Conservation (phyloP, 306 rosid genomes). For the Cucurbita ficifolia region DNA sequence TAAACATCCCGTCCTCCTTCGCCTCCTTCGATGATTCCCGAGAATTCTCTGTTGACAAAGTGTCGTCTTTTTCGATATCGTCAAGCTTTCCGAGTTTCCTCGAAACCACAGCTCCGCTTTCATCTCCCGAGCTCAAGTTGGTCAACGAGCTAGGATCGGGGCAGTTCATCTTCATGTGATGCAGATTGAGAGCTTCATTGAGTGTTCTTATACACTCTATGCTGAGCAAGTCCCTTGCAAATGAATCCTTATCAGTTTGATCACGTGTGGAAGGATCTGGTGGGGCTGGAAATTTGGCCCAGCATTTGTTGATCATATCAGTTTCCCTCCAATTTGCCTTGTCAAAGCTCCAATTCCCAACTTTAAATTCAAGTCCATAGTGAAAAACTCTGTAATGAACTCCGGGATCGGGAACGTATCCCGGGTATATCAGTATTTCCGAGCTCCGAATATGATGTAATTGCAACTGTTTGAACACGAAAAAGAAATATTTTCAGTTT, state of each 20-base stretch:
- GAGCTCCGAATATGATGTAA: slow-evolving; percentile 42
- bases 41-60: slow-evolving; percentile 12
- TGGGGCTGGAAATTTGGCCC: slow-evolving; percentile 80
- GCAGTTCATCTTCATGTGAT: slow-evolving; percentile 57
- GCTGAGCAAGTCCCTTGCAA: slow-evolving; percentile 62
- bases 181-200: slow-evolving; percentile 61
- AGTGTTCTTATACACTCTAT: slow-evolving; percentile 65
- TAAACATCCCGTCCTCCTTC: slow-evolving; percentile 37
- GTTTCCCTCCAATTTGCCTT: slow-evolving; percentile 71
- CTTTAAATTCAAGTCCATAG: slow-evolving; percentile 66
- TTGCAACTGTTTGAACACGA: slow-evolving; percentile 45
- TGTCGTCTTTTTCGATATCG: slow-evolving; percentile 13
- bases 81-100: slow-evolving; percentile 39
- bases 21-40: slow-evolving; percentile 16
- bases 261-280: slow-evolving; percentile 49
- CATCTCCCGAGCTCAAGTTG: slow-evolving; percentile 15
- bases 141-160: slow-evolving; percentile 26
- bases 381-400: slow-evolving; percentile 84
- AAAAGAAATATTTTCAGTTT: neutral
- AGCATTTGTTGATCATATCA: slow-evolving; percentile 64
- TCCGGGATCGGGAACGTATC: slow-evolving; percentile 60
- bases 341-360: slow-evolving; percentile 97
- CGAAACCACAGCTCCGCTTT: slow-evolving; percentile 20
- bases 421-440: slow-evolving; percentile 75
- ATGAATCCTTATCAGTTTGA: slow-evolving; percentile 15